Percentiles rank a stretch among this genome's conserved stretches.
These are phyloP conservation scores for Alternaria arbusti DNA, from an alignment of 2,329 filamentous ascomycete genomes.

Conservation along the genomic window DNA sequence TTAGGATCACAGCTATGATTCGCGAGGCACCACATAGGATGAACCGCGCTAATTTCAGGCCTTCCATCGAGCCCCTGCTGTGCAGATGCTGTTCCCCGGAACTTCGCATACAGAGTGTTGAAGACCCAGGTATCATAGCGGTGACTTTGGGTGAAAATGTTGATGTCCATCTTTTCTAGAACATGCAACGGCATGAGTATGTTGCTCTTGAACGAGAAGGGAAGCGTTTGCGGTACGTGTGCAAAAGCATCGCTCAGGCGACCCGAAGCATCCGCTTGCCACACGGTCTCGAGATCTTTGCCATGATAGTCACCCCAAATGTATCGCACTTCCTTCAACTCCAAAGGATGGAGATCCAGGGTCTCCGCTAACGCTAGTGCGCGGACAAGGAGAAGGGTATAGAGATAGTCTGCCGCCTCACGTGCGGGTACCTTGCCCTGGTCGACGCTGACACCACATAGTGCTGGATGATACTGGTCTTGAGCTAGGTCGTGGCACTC, in stretches of 20 bases:
- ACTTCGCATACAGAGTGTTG: constrained; percentile 92
- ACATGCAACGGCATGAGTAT: constrained; percentile 77
- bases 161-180: constrained; percentile 83
- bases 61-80: constrained; percentile 73
- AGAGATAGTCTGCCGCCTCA: constrained; percentile 66
- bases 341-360: constrained; percentile 63
- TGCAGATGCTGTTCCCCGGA: constrained; percentile 86
- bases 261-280: constrained; percentile 22
- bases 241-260: constrained; percentile 26
- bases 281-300: constrained; percentile 29
- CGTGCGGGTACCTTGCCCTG: constrained; percentile 62
- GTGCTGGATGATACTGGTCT: constrained; percentile 63
- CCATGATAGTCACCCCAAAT: constrained; percentile 69
- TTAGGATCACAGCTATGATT: constrained; percentile 98
- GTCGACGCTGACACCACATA: constrained; percentile 63
- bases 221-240: constrained; percentile 64
- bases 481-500: constrained; percentile 63
- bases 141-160: constrained; percentile 66
- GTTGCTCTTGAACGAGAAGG: constrained; percentile 79
- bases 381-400: constrained; percentile 65
- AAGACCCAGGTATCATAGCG: constrained; percentile 80
- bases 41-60: constrained; percentile 90
- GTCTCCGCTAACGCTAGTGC: constrained; percentile 67
- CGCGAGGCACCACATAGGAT: constrained; percentile 94
- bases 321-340: constrained; percentile 66